Conservation (phyloP, 164 flowering plant species). For the Buxus sempervirens region DNA sequence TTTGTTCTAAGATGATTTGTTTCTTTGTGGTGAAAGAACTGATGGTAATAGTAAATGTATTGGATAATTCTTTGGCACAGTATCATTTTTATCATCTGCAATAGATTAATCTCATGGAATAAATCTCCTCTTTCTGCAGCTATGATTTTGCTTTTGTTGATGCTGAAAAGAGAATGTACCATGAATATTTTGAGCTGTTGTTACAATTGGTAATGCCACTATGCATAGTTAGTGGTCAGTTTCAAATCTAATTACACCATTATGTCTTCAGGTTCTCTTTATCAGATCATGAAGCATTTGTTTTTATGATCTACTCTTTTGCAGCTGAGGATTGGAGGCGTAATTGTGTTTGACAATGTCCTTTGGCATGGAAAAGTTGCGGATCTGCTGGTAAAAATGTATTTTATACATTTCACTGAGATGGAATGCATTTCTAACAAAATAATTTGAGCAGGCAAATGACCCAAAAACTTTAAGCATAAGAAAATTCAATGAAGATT, state of each 20-base stretch:
- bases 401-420: neutral
- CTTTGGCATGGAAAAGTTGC: constrained; percentile 97
- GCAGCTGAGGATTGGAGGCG: constrained; percentile 84
- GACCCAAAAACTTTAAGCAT: constrained; percentile 70
- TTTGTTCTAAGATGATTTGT: too few species aligned
- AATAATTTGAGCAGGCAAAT: constrained; percentile 46
- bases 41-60: too few species aligned
- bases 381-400: constrained; percentile 59
- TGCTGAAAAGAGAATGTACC: constrained; percentile 86
- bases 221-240: neutral
- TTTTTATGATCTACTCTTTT: constrained; percentile 3
- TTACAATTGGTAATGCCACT: constrained; percentile 61
- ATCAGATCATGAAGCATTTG: neutral
- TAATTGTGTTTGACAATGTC: constrained; percentile 89
- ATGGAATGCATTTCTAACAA: neutral
- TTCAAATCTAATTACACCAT: neutral
- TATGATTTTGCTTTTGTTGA: constrained; percentile 95
- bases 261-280: neutral
- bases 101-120: neutral
- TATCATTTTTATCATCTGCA: neutral
- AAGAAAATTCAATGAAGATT: constrained; percentile 54
- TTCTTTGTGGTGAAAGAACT: too few species aligned
- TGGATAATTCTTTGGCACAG: too few species aligned
- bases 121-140: constrained; percentile 36
- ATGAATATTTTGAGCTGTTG: constrained; percentile 76